These are phyloP conservation scores for Tylopilus felleus DNA, from an alignment of 768 basidiomycete species.

Conservation along the genomic window DNA sequence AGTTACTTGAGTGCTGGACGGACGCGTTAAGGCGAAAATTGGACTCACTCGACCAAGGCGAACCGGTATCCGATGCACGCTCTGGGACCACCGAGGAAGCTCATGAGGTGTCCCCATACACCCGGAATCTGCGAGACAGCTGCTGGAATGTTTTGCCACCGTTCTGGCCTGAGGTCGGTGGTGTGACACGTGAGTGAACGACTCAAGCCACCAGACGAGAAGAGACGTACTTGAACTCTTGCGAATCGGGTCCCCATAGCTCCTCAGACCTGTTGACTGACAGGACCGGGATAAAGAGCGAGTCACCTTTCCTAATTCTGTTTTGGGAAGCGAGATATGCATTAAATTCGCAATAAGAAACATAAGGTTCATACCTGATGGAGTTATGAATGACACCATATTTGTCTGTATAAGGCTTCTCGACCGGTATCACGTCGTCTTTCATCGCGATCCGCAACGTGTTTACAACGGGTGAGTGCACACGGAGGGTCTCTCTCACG, in stretches of 20 bases:
- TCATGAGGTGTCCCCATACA: conserved; percentile 55
- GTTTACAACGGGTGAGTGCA: conserved; percentile 45
- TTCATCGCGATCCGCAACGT: conserved; percentile 44
- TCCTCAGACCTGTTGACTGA: conserved; percentile 48
- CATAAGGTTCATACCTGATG: conserved; percentile 34
- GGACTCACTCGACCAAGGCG: conserved; percentile 53
- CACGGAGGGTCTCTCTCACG: conserved; percentile 56
- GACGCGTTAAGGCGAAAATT: neutral
- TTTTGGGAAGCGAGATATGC: neutral
- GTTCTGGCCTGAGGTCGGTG: conserved; percentile 48
- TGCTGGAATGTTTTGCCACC: conserved; percentile 54
- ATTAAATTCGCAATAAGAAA: neutral
- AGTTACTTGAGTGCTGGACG: neutral
- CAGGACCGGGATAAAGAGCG: conserved; percentile 50
- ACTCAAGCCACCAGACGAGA: neutral
- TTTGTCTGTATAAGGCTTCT: conserved; percentile 41
- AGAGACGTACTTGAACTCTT: conserved; percentile 50
- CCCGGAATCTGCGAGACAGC: conserved; percentile 48
- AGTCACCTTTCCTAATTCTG: conserved; percentile 44
- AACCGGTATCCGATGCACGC: conserved; percentile 71
- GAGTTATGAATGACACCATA: conserved; percentile 38
- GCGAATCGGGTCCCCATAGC: conserved; percentile 62
- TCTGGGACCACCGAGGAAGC: conserved; percentile 62
- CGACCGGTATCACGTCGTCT: conserved; percentile 53
- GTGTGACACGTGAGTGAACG: neutral